A percentile compares a stretch with the other conserved stretches of the same genome.
These are phyloP conservation scores for Phoma sp. DNA, from an alignment of 2,329 filamentous ascomycete genomes.

Conservation along the genomic window DNA sequence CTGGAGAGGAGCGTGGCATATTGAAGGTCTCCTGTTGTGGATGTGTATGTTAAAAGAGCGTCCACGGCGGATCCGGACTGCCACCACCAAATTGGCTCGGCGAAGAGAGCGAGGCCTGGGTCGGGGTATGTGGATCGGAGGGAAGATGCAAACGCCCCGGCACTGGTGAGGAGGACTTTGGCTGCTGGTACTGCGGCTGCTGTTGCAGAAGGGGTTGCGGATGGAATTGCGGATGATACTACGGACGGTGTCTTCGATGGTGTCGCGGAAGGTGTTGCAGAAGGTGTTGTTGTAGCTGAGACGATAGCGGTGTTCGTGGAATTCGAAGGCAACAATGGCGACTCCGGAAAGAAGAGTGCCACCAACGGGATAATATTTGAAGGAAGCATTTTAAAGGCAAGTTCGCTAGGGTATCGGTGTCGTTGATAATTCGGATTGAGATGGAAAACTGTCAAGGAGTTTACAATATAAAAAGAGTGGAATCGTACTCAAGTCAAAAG, in stretches of 20 bases:
- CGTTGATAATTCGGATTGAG: not conserved
- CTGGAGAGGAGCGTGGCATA: conserved; percentile 47
- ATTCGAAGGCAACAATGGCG: not conserved
- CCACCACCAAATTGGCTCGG: conserved; percentile 41
- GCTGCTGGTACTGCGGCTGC: conserved; percentile 7
- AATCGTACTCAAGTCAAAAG: conserved; percentile 11
- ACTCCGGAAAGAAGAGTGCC: conserved; percentile 13
- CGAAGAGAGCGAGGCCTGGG: conserved; percentile 27
- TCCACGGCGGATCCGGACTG: conserved; percentile 37
- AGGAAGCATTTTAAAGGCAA: conserved; percentile 1
- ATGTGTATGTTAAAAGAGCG: conserved; percentile 49
- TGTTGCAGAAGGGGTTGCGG: conserved; percentile 1
- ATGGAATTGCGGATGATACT: not conserved
- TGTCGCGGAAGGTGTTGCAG: not conserved
- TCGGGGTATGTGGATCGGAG: conserved; percentile 29
- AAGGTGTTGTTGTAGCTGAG: not conserved
- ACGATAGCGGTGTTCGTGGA: not conserved
- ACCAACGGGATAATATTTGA: conserved; percentile 7
- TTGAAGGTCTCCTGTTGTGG: conserved; percentile 50
- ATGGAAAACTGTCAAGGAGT: not conserved
- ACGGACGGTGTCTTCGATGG: not conserved
- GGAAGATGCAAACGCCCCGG: conserved; percentile 24
- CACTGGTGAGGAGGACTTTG: conserved; percentile 21
- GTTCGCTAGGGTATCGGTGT: not conserved
- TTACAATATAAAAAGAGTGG: conserved; percentile 2